phyloP scores from a whole-genome alignment of 1,284 basidiomycete genomes.

The Sporisorium graminicola region DNA sequence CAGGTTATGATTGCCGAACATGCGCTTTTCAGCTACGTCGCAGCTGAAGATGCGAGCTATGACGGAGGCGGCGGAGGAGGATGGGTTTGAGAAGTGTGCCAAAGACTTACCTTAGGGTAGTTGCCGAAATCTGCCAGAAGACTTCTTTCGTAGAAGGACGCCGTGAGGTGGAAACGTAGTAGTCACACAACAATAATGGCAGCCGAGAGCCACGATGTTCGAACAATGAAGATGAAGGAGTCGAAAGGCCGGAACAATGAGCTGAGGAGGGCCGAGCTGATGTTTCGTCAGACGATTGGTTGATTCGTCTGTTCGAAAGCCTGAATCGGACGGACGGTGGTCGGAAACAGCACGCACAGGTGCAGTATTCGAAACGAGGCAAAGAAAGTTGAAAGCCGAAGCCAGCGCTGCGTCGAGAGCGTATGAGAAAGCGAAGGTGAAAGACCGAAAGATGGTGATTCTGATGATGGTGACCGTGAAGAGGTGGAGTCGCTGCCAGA shows the following conservation, averaged over 20 bases:
- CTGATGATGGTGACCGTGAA: background rate
- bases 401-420: background rate
- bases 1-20: background rate
- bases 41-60: background rate
- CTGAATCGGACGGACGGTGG: background rate
- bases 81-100: background rate
- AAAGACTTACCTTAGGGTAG: conserved; percentile 24
- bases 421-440: background rate
- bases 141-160: background rate
- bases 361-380: background rate
- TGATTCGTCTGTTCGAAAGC: background rate
- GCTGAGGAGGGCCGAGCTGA: background rate
- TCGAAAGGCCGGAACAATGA: background rate
- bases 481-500: conserved; percentile 7
- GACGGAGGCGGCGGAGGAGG: background rate
- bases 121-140: conserved; percentile 7
- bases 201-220: background rate
- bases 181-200: background rate
- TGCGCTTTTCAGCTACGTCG: background rate
- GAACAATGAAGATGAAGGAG: background rate
- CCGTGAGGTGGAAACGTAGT: background rate
- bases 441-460: background rate
- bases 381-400: background rate
- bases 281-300: background rate
- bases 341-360: background rate